Conservation (phyloP, 1,284 basidiomycete genomes). For the Ustilago bromivora region DNA sequence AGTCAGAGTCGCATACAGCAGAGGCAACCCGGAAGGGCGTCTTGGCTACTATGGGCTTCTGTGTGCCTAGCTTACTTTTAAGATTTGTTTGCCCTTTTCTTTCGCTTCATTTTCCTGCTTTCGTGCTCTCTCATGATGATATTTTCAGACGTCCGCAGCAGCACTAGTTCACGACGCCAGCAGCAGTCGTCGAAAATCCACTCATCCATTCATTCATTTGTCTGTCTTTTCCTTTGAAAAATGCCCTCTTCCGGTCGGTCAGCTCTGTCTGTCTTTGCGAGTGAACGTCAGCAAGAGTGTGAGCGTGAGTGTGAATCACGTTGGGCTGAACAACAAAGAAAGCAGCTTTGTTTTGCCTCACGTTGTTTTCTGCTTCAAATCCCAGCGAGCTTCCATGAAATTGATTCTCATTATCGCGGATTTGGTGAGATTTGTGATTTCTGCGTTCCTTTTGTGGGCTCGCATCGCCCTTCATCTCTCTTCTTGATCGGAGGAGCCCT, state of each 20-base stretch:
- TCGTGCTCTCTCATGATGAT: neutral
- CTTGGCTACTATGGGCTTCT: neutral
- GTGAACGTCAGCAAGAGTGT: neutral
- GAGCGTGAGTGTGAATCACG: slow-evolving; percentile 3
- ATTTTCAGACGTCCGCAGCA: neutral
- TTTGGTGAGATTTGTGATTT: neutral
- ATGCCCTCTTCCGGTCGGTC: slow-evolving; percentile 9
- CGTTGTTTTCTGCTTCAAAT: neutral
- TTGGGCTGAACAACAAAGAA: neutral
- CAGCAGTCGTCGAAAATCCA: neutral
- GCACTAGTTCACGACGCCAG: neutral
- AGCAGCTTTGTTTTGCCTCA: neutral
- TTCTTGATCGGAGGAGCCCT: neutral
- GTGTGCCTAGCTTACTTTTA: slow-evolving; percentile 7
- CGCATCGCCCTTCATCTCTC: neutral
- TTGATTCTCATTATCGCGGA: neutral
- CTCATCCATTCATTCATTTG: neutral
- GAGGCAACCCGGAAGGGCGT: neutral
- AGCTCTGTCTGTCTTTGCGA: neutral
- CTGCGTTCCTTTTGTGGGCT: neutral
- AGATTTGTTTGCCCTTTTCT: neutral
- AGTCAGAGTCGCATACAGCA: neutral
- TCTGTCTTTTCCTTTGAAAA: neutral
- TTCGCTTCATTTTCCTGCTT: slow-evolving; percentile 6
- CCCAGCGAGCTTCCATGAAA: neutral